Evolutionary conservation across 2,329 filamentous ascomycete species (phyloP).

Genomic region (Ustulina deusta): DNA sequence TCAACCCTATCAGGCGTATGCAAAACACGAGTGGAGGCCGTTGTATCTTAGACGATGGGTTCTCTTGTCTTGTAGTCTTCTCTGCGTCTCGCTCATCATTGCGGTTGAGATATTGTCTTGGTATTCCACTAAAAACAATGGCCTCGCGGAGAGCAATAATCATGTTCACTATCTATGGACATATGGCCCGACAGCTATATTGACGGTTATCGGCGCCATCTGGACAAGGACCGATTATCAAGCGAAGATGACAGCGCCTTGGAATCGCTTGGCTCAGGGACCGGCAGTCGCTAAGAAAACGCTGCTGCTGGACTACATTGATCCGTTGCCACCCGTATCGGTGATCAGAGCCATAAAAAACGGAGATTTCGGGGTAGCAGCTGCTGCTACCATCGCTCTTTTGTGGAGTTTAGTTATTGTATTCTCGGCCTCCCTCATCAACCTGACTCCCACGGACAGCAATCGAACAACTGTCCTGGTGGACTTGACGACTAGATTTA

Average conservation of each 20-base stretch:
- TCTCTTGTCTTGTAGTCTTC: background rate
- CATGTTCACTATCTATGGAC: constrained; percentile 28
- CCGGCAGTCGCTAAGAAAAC: background rate
- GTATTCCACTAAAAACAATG: constrained; percentile 10
- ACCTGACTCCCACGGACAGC: constrained; percentile 3
- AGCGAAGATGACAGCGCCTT: constrained; percentile 22
- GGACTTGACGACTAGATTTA: background rate
- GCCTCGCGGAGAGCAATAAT: background rate
- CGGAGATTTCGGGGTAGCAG: constrained; percentile 14
- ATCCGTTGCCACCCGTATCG: background rate
- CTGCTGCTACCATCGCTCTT: constrained; percentile 3
- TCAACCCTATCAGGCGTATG: background rate
- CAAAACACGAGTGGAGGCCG: constrained; percentile 12
- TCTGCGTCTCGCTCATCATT: constrained; percentile 15
- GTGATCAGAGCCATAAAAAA: background rate
- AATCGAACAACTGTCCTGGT: constrained; percentile 8
- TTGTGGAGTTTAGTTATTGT: background rate
- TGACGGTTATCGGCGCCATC: background rate
- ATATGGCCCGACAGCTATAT: constrained; percentile 24
- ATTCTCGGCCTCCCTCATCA: constrained; percentile 17
- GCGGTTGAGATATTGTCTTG: constrained; percentile 4
- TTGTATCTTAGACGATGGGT: constrained; percentile 7
- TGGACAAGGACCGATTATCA: constrained; percentile 15
- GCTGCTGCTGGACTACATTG: constrained; percentile 19
- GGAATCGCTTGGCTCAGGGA: constrained; percentile 1